Percentiles rank a stretch among this genome's conserved stretches.
These are phyloP conservation scores for Corinectria fuckeliana DNA, from an alignment of 2,329 filamentous ascomycete genomes.

Conservation along the genomic window DNA sequence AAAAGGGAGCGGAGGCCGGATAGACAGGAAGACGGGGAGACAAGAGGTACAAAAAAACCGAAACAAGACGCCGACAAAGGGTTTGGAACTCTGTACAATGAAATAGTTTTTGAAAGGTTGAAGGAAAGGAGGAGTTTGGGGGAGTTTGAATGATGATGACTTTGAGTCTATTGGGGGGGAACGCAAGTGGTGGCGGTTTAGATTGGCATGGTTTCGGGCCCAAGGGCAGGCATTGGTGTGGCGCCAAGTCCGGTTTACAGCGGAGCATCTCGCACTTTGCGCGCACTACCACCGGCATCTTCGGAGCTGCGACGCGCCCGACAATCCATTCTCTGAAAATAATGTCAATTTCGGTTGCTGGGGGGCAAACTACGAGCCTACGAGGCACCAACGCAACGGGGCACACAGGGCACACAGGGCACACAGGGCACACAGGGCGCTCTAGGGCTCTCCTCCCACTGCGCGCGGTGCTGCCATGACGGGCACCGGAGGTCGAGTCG, in stretches of 20 bases:
- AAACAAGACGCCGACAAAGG: not conserved
- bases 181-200: constrained; percentile 17
- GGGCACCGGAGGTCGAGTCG: constrained; percentile 14
- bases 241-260: constrained; percentile 15
- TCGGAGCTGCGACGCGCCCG: constrained; percentile 10
- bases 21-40: not conserved
- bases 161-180: constrained; percentile 15
- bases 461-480: not conserved
- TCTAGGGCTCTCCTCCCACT: not conserved
- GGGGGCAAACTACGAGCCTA: not conserved
- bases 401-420: not conserved
- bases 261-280: constrained; percentile 7
- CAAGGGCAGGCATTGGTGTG: constrained; percentile 12
- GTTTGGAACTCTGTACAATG: constrained; percentile 12
- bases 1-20: not conserved
- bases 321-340: constrained; percentile 1
- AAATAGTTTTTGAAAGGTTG: constrained; percentile 11
- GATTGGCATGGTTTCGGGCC: constrained; percentile 17
- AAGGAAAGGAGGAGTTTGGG: constrained; percentile 9
- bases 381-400: not conserved
- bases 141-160: constrained; percentile 8
- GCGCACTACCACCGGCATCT: constrained; percentile 16
- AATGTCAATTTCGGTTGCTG: constrained; percentile 19
- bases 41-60: no score
- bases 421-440: not conserved